A percentile compares a stretch with the other conserved stretches of the same genome.
These are phyloP conservation scores for Eucommia ulmoides DNA, from an alignment of 257 asterid genomes.

Conservation along the genomic window DNA sequence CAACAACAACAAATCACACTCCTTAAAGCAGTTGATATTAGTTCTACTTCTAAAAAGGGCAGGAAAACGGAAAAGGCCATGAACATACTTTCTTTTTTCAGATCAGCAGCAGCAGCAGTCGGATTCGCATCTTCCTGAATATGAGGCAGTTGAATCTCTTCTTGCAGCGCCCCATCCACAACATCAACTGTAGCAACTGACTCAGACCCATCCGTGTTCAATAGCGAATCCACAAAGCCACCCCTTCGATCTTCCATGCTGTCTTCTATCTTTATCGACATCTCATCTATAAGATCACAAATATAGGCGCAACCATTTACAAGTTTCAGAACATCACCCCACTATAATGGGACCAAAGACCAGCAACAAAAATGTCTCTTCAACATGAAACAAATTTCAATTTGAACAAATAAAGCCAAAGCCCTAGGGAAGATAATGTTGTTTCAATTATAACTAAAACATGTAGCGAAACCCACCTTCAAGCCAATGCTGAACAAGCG, in stretches of 20 bases:
- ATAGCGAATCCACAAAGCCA: constrained; percentile 70
- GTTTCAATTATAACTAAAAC: constrained; percentile 3
- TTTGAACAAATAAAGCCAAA: background rate
- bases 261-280: constrained; percentile 30
- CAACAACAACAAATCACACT: no score
- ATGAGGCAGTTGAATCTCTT: constrained; percentile 28
- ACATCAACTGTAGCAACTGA: constrained; percentile 22
- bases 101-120: constrained; percentile 10
- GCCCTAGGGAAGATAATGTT: background rate
- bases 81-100: constrained; percentile 18
- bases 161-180: constrained; percentile 22
- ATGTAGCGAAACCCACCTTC: constrained; percentile 41
- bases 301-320: constrained; percentile 5
- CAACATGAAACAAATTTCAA: constrained; percentile 5
- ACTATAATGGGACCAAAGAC: background rate
- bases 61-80: background rate
- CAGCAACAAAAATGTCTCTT: background rate
- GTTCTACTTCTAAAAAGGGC: constrained; percentile 3
- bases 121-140: constrained; percentile 12
- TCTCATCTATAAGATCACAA: constrained; percentile 36
- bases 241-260: constrained; percentile 58
- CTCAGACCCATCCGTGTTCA: constrained; percentile 29
- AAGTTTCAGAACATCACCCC: background rate
- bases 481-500: constrained; percentile 68
- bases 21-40: constrained; percentile 1